phyloP scores from a whole-genome alignment of 2,329 filamentous ascomycete species.

The Colletotrichum sidae region DNA sequence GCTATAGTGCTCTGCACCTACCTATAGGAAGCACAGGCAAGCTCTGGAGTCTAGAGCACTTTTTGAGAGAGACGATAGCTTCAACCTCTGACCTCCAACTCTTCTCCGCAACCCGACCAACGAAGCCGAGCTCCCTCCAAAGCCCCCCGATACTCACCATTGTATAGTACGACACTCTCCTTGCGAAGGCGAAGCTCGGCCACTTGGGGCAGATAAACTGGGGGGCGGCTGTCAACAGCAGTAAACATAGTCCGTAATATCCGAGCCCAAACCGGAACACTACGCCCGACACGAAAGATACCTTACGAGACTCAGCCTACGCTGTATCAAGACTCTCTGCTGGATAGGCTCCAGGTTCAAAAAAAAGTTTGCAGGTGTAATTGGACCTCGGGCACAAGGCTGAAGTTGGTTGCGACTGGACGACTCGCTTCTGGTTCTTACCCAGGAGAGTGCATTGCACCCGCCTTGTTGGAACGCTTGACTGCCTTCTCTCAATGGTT shows the following conservation, averaged over 20 bases:
- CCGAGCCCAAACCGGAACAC: constrained; percentile 8
- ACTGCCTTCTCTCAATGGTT: not conserved
- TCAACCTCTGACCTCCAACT: constrained; percentile 15
- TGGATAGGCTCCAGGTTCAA: too few relatives aligned
- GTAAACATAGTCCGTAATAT: constrained; percentile 9
- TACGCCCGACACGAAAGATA: not conserved
- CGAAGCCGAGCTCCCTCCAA: constrained; percentile 7
- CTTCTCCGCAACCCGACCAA: constrained; percentile 20
- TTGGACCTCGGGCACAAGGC: constrained; percentile 8
- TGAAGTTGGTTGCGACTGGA: constrained; percentile 22
- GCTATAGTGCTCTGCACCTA: constrained; percentile 1
- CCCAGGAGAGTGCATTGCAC: constrained; percentile 9
- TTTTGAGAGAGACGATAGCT: constrained; percentile 30
- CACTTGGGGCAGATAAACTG: constrained; percentile 7
- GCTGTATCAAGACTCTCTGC: too few relatives aligned
- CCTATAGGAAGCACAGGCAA: not conserved
- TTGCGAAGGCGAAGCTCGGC: constrained; percentile 27
- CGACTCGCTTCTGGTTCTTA: constrained; percentile 2
- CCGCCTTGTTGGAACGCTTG: not conserved
- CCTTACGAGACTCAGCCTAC: too few relatives aligned
- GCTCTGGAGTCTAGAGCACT: constrained; percentile 25
- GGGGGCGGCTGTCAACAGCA: constrained; percentile 2
- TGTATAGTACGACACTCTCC: constrained; percentile 4
- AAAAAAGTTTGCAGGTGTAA: not conserved
- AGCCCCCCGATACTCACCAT: not conserved